Evolutionary conservation across 1,284 basidiomycete genomes (phyloP), one percentile per base, ranked within the genome.

Genomic region (Moniliella sp.): DNA sequence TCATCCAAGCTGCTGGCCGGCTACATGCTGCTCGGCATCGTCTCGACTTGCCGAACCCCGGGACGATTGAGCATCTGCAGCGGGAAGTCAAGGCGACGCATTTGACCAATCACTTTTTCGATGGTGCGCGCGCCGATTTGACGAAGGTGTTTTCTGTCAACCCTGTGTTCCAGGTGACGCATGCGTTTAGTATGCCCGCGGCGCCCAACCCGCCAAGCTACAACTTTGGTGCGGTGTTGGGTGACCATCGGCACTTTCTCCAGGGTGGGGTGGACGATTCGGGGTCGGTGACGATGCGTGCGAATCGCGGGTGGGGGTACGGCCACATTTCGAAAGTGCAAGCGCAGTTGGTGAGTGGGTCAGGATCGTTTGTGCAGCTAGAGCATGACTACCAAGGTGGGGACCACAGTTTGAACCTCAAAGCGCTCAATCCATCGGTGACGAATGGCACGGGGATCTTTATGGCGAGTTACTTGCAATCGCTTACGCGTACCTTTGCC

Each of bases 121-220:
- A 99, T 67, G 91, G 91, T 43, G 88, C 69, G 13, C 72, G 86
- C 50, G 91, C 91, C 31, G 91, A 99, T 66, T 68, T 97, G 48
- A 78, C 82, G 39, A 99, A 97, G 67, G 77, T 73, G 46, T 68
- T 97, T 46, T 91, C 82, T 35, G 71, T 79, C 61, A 83, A 75
- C 64, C 91, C 91, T 18, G 75, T 81, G 35, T 99, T 97, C 73
- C 86, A 94, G 68, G 78, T 94, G 55, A 86, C 84, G 38, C 91
- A 99, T 63, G 81, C 83, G 25, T 94, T 99, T 65, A 70, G 76
- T 35, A 65, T 86, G 40, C 82, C 79, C 18, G 44, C 16, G 4
- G 78, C 78, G n/a, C 52, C 54, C 34, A 43, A 36, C 25, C 50
- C 56, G 30, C 56, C 57, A 45, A 50, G 38, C 27, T 99, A 99